Evolutionary conservation across 441 rosid species (phyloP), one percentile per base, ranked within the genome.

Genomic region (Kokia cookei): DNA sequence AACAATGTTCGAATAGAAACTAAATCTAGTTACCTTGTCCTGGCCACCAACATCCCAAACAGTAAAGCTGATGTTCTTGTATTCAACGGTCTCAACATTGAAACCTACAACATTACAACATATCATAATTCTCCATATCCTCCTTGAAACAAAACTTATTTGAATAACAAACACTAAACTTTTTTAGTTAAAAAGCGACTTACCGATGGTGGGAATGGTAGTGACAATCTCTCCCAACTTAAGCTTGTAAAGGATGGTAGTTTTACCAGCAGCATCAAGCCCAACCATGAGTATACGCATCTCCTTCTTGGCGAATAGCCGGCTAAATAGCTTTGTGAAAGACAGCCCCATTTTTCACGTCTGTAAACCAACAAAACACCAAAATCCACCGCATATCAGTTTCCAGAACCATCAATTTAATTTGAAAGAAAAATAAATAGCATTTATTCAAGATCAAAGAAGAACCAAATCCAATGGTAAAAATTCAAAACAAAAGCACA

Each of bases 21-120:
- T 26, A 63, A 67, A 50, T 3, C 42, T 15, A 9, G 12, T 65
- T 84, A 89, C 93, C 93, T 89, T 89, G 86, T 89, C 93, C 74
- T 89, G 93, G 53, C 93, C 93, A 51, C 93, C 93, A 11, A 87
- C 93, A 81, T 87, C 93, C 93, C 93, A 89, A 15, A 89, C 93
- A 10, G 93, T 89, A 80, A 89, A 89, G 87, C 93, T 89, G 78
- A 89, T 89, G 84, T 87, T 89, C 82, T 89, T 89, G 82, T 89
- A 89, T 53, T 89, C 93, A 79, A 89, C 89, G n/a, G 93, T 87
- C 85, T 89, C 93, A 64, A 89, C 93, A 47, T 89, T 89, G 76
- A 89, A 89, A 55, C 93, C 93, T 88, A 80, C 42, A 10, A n/a
- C 76, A 29, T 60, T 60, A 12, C 32, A 60, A 5, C n/a, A 60